Conservation (phyloP, 352 stramenopile species). For the Peronospora tabacina region DNA sequence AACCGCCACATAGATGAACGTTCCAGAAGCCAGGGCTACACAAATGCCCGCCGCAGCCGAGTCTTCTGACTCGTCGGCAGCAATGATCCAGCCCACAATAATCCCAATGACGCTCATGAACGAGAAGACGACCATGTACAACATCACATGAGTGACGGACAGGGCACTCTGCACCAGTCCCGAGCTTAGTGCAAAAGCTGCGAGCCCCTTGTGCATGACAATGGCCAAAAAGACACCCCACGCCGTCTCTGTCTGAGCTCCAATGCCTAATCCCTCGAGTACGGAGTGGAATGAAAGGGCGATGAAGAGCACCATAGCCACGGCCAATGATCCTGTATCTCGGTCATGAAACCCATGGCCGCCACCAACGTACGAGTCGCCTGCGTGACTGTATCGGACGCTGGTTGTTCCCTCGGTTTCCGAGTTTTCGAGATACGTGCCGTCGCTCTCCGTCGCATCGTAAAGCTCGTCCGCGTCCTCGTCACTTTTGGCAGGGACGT, state of each 20-base stretch:
- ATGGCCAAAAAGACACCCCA: conserved; percentile 77
- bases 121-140: conserved; percentile 56
- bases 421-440: conserved; percentile 41
- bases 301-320: conserved; percentile 68
- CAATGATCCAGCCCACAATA: conserved; percentile 50
- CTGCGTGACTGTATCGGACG: conserved; percentile 14
- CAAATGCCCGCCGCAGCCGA: conserved; percentile 42
- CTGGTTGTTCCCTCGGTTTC: conserved; percentile 30
- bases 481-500: conserved; percentile 27
- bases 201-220: conserved; percentile 71
- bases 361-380: conserved; percentile 30
- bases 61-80: conserved; percentile 50
- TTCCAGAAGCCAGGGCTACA: conserved; percentile 65
- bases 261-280: conserved; percentile 67
- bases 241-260: conserved; percentile 53
- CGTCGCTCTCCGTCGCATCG: conserved; percentile 33
- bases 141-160: conserved; percentile 35
- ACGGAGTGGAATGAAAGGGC: conserved; percentile 79
- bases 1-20: conserved; percentile 81
- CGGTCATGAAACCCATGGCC: neutral
- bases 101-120: conserved; percentile 63
- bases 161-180: conserved; percentile 60
- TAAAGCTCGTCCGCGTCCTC: conserved; percentile 34
- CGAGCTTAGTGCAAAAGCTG: conserved; percentile 61
- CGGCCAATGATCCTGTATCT: conserved; percentile 34